Evolutionary conservation across 192 early-diverging fungal genomes (phyloP).

Genomic region (Powellomyces hirtus): DNA sequence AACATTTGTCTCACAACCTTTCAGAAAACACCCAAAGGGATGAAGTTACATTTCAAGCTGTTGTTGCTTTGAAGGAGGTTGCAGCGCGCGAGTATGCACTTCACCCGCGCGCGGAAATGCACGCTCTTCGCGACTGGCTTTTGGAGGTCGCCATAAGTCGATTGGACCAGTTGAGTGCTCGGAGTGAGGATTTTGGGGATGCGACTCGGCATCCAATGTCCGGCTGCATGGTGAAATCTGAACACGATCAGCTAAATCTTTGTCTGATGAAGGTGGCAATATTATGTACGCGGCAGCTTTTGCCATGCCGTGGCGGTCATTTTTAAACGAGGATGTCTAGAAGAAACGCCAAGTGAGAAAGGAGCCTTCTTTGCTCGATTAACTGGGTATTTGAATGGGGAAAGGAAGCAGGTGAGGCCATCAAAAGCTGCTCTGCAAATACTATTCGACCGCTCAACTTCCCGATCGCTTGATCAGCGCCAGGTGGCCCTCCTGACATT

Average conservation of each 20-base stretch:
- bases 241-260: not conserved
- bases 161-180: conserved; percentile 5
- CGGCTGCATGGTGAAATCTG: not conserved
- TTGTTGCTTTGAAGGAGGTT: conserved; percentile 53
- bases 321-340: conserved; percentile 64
- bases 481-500: conserved; percentile 50
- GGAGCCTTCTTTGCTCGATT: conserved; percentile 56
- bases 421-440: too few relatives aligned
- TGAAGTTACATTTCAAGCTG: conserved; percentile 62
- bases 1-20: not conserved
- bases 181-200: too few relatives aligned
- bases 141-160: conserved; percentile 44
- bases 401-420: conserved; percentile 33
- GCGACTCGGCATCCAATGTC: too few relatives aligned
- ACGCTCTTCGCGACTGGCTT: conserved; percentile 55
- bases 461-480: conserved; percentile 29
- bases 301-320: conserved; percentile 60
- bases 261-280: not conserved
- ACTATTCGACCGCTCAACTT: too few relatives aligned
- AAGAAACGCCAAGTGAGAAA: conserved; percentile 50
- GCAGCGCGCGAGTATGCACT: conserved; percentile 57
- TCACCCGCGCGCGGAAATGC: conserved; percentile 52
- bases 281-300: conserved; percentile 48
- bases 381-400: conserved; percentile 45
- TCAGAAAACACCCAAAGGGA: conserved; percentile 54